Percentiles rank a stretch among this genome's conserved stretches.
phyloP scores from a whole-genome alignment of 768 basidiomycete species.

The Psilocybe tampanensis region DNA sequence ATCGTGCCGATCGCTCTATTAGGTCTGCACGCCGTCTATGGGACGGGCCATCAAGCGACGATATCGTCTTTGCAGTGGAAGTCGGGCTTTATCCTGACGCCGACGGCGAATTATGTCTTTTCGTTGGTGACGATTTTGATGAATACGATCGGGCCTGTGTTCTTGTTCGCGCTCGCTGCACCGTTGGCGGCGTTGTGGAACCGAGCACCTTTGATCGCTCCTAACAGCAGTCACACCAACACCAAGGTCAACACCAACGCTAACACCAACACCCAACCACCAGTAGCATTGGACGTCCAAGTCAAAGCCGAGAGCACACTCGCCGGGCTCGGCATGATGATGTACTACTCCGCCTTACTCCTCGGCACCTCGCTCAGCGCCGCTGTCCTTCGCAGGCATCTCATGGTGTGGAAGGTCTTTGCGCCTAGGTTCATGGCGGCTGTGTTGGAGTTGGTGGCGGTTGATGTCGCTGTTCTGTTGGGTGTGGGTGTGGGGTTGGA shows the following conservation, averaged over 20 bases:
- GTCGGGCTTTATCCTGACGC: constrained; percentile 80
- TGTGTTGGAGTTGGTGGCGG: constrained; percentile 62
- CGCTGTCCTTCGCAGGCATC: constrained; percentile 76
- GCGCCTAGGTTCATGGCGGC: constrained; percentile 92
- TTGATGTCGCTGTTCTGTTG: constrained; percentile 70
- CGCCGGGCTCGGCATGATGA: constrained; percentile 65
- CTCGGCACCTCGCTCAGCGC: constrained; percentile 73
- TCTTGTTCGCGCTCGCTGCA: constrained; percentile 64
- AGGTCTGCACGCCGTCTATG: constrained; percentile 76
- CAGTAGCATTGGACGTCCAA: constrained; percentile 28
- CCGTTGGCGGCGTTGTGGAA: constrained; percentile 87
- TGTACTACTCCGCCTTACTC: constrained; percentile 67
- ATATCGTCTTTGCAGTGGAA: constrained; percentile 96
- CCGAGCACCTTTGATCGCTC: constrained; percentile 54
- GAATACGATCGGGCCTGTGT: constrained; percentile 78
- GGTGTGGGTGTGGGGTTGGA: constrained; percentile 62
- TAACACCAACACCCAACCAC: not conserved
- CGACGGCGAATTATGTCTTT: constrained; percentile 68
- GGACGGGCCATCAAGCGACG: constrained; percentile 91
- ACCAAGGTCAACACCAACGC: not conserved
- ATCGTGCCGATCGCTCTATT: constrained; percentile 75
- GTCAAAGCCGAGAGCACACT: constrained; percentile 45
- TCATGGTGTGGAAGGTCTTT: constrained; percentile 99
- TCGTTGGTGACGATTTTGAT: constrained; percentile 73
- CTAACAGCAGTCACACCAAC: not conserved